These are phyloP conservation scores for Rhodotorula mucilaginosa DNA, from an alignment of 1,284 basidiomycete genomes.

Conservation along the genomic window DNA sequence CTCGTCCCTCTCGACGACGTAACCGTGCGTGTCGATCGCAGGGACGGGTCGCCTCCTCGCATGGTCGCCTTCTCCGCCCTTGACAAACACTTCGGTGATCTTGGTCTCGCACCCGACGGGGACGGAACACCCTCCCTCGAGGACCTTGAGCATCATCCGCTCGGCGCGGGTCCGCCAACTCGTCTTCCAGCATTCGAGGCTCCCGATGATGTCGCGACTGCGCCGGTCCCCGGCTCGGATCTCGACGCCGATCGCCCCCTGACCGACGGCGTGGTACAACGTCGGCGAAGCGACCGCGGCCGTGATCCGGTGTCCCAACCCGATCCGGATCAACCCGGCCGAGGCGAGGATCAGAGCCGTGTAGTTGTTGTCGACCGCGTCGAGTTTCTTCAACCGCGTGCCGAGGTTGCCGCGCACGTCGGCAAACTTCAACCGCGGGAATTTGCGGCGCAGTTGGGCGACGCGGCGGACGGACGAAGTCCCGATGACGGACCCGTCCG, in stretches of 20 bases:
- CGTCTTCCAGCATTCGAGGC: constrained; percentile 60
- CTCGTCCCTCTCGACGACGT: constrained; percentile 5
- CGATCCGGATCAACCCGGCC: constrained; percentile 84
- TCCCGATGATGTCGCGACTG: constrained; percentile 62
- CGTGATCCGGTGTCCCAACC: constrained; percentile 66
- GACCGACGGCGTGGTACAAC: constrained; percentile 86
- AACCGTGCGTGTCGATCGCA: constrained; percentile 9
- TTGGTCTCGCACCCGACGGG: constrained; percentile 81
- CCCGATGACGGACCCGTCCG: constrained; percentile 83
- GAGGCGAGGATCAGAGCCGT: constrained; percentile 89
- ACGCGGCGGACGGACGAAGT: constrained; percentile 91
- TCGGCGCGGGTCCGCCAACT: constrained; percentile 73
- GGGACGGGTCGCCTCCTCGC: not conserved
- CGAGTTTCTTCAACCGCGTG: constrained; percentile 87
- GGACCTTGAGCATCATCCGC: constrained; percentile 75
- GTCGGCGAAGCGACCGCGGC: constrained; percentile 68
- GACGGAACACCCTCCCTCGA: constrained; percentile 96
- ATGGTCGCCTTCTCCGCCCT: constrained; percentile 28
- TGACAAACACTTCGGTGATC: constrained; percentile 39
- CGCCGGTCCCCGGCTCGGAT: constrained; percentile 68
- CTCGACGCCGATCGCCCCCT: constrained; percentile 88
- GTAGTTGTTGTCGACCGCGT: constrained; percentile 77
- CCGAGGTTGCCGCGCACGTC: constrained; percentile 62
- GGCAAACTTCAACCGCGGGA: constrained; percentile 75
- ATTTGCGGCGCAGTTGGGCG: constrained; percentile 80